Base-by-base conservation (phyloP, 805 yeast species). In the Crinitomyces ghanaensis region DNA sequence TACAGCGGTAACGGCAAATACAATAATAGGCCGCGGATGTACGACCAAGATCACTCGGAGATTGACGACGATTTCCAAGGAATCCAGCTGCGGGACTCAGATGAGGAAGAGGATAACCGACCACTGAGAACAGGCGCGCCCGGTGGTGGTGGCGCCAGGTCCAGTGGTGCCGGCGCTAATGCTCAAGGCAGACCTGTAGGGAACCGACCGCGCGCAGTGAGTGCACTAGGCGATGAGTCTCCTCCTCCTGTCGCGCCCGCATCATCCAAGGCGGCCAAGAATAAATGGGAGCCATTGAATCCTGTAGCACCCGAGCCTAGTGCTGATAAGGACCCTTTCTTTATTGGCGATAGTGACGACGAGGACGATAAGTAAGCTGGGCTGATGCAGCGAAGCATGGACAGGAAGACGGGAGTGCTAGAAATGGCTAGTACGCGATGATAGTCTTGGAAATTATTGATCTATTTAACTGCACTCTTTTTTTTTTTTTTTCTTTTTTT, bases 31-130 rank as follows among this genome's bases (percentile, higher is more conserved):
- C 48, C 45, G 62, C 50, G 44, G 44, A 25, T n/a, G n/a, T 59
- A 54, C 36, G 77, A 71, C 41, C 72, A 69, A 30, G 78, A 72
- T 32, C 77, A 76, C 1, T 65, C 66, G 36, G 73, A 66, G 39
- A 57, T 71, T 37, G 55, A 61, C 33, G 57, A 62, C 40, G 72
- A 68, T 38, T 70, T 72, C 52, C 68, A 65, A 41, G 65, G 64
- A 22, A 61, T 71, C 35, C 60, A 61, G 35, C 57, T 71, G 48
- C 54, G 56, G 26, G 64, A 66, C 45, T 58, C 54, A 31, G 55
- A 54, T 9, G 31, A 20, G 9, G 40, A 30, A 12, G 34, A 37
- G 19, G 23, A 22, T 20, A 36, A 41, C 4, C 41, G 45, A 6
- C 51, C 54, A 17, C 63, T 67, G 24, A 48, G 46, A 28, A 50